Base-by-base conservation (phyloP, 202 grass and related monocot genomes). In the Hordeum pubiflorum region DNA sequence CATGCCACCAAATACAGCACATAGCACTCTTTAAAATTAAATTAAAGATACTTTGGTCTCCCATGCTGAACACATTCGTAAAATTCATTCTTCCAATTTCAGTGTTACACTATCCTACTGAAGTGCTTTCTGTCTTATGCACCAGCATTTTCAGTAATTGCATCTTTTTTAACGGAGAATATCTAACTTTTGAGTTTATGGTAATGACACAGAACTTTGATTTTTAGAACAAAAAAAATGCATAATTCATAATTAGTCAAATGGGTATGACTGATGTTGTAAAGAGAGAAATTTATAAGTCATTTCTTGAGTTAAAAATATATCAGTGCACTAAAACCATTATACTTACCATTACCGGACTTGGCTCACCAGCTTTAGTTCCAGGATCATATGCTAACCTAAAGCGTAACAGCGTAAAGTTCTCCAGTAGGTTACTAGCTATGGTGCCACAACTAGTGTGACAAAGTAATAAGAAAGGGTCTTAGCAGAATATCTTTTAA, bases 1-100 rank as follows among this genome's bases (percentile, higher is more conserved):
- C 5, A 18, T 29, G 58, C 58, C 66, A 52, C 32, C 32, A 79
- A 79, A 78, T 61, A 61, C 33, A 84, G n/a, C 23, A 71, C 41
- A 55, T 2, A n/a, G 3, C 26, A 60, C 43, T 36, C 29, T 32
- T 11, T 36, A 21, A 4, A 34, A 12, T 5, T 10, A 48, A 24
- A 31, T 52, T 31, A 17, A 73, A 73, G 69, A 48, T 72, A 44
- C 21, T 44, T 70, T 70, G 40, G 69, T 27, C 41, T 72, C 13
- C 67, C 22, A 70, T 72, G 24, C 21, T 29, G 3, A 50, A 72
- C 41, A 72, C 27, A 9, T 72, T 72, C 41, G 2, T 20, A 32
- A 29, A 62, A 20, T 31, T 10, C 54, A 10, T n/a, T 43, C 21
- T 36, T 79, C 76, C 27, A 15, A 21, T 65, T 79, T 79, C 61